Evolutionary conservation across 169 alveolate species (phyloP), one percentile per base, ranked within the genome.

Genomic region (Theileria parva): DNA sequence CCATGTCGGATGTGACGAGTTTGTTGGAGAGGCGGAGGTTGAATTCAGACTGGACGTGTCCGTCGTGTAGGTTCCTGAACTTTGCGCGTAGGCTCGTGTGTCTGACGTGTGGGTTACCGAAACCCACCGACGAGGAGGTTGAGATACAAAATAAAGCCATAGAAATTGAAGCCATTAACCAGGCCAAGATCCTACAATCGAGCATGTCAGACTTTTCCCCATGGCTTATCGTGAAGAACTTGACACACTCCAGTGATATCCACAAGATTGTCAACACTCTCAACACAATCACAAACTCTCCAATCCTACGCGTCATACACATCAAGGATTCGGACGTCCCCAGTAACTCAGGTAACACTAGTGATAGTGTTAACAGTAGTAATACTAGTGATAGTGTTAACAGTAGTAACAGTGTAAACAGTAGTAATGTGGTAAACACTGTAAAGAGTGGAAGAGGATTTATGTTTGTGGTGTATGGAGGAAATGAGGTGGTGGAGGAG

Each of bases 1-100:
- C 68, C 19, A 13, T 72, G 66, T 6, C 25, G 3, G 86, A 83
- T 65, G 61, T 72, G 4, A 76, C 72, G 27, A 59, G 67, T 3
- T 23, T 76, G 44, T 27, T 79, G 27, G 80, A 79, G 19, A 23
- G 61, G 59, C n/a, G 65, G 44, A 72, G 65, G 32, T 44, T 60
- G 71, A n/a, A 71, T 17, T 39, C 72, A 63, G 95, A 91, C 61
- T 91, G 95, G 95, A 77, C 68, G 28, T 91, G 95, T 70, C 88
- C 95, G 1, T 59, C 75, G 32, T 91, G 95, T 80, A 81, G 88
- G 32, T 91, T 87, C 59, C 51, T 91, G n/a, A 91, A 91, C 55
- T 91, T 87, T 28, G 85, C 95, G 6, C 51, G 88, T 61, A 50
- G 95, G 34, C 0, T 67, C 0, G 77, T 48, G 34, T 85, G 91